A percentile compares a stretch with the other conserved stretches of the same genome.
phyloP scores from a whole-genome alignment of 208 protist genomes.

The Crithidia mellificae region DNA sequence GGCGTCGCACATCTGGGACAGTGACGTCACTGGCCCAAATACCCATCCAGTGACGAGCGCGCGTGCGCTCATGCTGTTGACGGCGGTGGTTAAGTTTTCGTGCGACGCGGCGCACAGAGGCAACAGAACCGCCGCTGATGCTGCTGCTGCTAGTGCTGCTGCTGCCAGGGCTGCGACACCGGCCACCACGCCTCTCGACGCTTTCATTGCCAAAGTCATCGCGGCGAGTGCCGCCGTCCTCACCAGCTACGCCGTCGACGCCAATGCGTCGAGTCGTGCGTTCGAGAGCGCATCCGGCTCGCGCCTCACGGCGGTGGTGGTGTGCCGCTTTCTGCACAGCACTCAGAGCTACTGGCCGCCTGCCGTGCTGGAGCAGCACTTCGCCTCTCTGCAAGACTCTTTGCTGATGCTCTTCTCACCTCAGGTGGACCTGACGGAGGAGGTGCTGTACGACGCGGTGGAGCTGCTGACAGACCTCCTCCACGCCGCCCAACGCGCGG shows the following conservation, averaged over 20 bases:
- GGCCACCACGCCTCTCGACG: neutral
- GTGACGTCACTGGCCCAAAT: constrained; percentile 28
- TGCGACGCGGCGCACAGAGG: neutral
- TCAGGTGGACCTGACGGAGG: constrained; percentile 17
- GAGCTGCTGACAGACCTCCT: constrained; percentile 28
- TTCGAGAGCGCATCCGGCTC: constrained; percentile 48
- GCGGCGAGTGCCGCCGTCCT: constrained; percentile 10
- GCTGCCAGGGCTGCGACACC: neutral
- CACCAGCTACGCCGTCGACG: constrained; percentile 11
- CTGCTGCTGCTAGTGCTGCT: neutral
- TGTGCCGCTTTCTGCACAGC: constrained; percentile 26
- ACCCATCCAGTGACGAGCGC: constrained; percentile 35
- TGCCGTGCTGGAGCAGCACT: constrained; percentile 21
- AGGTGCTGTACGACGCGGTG: constrained; percentile 23
- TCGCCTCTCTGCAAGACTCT: constrained; percentile 10
- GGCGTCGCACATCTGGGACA: constrained; percentile 34
- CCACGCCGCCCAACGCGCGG: neutral
- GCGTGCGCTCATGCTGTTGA: constrained; percentile 49
- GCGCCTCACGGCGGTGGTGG: constrained; percentile 33
- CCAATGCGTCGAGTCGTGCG: constrained; percentile 4
- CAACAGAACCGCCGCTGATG: too few relatives aligned
- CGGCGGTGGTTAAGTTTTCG: constrained; percentile 35
- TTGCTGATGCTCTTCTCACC: constrained; percentile 27
- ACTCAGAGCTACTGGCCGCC: constrained; percentile 20
- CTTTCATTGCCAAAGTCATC: constrained; percentile 10